phyloP scores from a whole-genome alignment of 768 basidiomycete species.

The Lentinula raphanica region DNA sequence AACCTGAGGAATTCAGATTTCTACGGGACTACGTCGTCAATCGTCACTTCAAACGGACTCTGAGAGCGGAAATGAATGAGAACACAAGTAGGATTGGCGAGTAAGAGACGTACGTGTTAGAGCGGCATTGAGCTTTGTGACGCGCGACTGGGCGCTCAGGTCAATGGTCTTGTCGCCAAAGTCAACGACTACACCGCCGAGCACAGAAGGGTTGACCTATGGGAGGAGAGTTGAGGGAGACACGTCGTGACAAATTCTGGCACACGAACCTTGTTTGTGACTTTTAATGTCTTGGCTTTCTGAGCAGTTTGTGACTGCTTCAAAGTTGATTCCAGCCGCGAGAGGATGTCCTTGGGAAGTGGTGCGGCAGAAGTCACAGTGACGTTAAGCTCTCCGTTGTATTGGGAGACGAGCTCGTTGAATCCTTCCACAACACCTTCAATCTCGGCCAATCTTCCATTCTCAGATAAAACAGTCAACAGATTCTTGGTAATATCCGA shows the following conservation, averaged over 20 bases:
- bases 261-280: slow-evolving; percentile 79
- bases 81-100: neutral
- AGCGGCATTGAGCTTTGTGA: slow-evolving; percentile 90
- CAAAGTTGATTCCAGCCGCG: slow-evolving; percentile 76
- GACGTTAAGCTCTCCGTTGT: slow-evolving; percentile 92
- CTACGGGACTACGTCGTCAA: neutral
- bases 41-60: slow-evolving; percentile 32
- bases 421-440: slow-evolving; percentile 87
- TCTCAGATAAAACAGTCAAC: slow-evolving; percentile 84
- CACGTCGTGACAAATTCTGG: slow-evolving; percentile 8
- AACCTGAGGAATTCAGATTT: neutral
- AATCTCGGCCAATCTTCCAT: slow-evolving; percentile 84
- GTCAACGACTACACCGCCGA: slow-evolving; percentile 93
- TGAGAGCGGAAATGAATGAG: slow-evolving; percentile 12
- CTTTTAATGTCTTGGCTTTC: slow-evolving; percentile 81
- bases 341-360: slow-evolving; percentile 69
- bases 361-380: slow-evolving; percentile 85
- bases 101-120: slow-evolving; percentile 60
- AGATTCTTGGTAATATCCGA: slow-evolving; percentile 91
- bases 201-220: slow-evolving; percentile 85
- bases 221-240: neutral
- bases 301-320: slow-evolving; percentile 84
- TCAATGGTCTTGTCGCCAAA: slow-evolving; percentile 99
- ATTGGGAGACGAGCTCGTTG: slow-evolving; percentile 79
- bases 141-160: slow-evolving; percentile 87